These are phyloP conservation scores for Brasenia schreberi DNA, from an alignment of 164 flowering plant genomes.

Conservation along the genomic window DNA sequence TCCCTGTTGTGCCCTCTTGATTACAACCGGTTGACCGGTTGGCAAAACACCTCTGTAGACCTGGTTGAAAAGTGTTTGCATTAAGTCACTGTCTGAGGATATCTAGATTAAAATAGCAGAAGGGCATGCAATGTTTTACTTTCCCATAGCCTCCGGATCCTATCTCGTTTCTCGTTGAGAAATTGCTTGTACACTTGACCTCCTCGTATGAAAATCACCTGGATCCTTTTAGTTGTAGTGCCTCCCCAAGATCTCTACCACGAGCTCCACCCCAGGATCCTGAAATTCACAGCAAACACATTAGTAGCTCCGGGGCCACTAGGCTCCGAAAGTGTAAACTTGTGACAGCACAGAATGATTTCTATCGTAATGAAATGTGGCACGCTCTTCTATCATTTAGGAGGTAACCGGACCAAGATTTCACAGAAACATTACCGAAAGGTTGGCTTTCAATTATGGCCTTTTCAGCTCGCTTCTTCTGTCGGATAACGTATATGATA, in stretches of 20 bases:
- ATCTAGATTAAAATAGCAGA: not conserved
- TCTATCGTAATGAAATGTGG: not conserved
- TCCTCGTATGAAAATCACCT: slow-evolving; percentile 72
- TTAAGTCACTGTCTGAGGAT: not conserved
- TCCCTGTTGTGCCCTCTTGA: slow-evolving; percentile 70
- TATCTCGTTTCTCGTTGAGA: slow-evolving; percentile 44
- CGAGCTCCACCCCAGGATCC: slow-evolving; percentile 63
- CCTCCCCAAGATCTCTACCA: slow-evolving; percentile 61
- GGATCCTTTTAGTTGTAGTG: slow-evolving; percentile 71
- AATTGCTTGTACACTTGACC: slow-evolving; percentile 50
- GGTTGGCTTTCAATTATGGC: slow-evolving; percentile 55
- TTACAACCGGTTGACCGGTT: slow-evolving; percentile 40
- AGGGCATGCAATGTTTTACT: slow-evolving; percentile 16
- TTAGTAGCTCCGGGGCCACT: too few species aligned
- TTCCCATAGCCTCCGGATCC: slow-evolving; percentile 78
- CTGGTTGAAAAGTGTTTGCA: slow-evolving; percentile 12
- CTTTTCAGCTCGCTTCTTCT: slow-evolving; percentile 63
- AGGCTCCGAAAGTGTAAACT: too few species aligned
- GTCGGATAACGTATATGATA: slow-evolving; percentile 49
- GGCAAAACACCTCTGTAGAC: slow-evolving; percentile 52
- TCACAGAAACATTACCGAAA: slow-evolving; percentile 33
- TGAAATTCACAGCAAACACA: slow-evolving; percentile 11
- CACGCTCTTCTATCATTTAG: not conserved
- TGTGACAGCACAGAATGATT: too few species aligned
- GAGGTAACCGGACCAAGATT: not conserved